Conservation (phyloP, 768 basidiomycete species). For the Tulasnella sp. region DNA sequence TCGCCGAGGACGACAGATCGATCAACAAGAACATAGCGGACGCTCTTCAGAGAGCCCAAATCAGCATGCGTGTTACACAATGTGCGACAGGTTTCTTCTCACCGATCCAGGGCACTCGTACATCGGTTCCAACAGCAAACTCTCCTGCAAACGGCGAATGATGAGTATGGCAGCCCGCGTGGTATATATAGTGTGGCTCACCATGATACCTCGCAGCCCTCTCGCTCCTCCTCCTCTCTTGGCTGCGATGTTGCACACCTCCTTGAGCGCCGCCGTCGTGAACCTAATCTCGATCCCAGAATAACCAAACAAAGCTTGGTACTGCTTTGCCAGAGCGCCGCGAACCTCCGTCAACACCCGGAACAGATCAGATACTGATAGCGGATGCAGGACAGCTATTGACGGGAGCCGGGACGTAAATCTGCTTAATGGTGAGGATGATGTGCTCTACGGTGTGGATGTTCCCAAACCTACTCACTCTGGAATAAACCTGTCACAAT, state of each 20-base stretch:
- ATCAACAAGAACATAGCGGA: conserved; percentile 74
- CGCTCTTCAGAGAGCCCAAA: conserved; percentile 36
- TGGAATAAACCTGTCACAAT: conserved; percentile 62
- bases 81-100: conserved; percentile 24
- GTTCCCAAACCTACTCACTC: conserved; percentile 34
- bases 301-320: conserved; percentile 70
- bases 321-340: conserved; percentile 85
- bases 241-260: conserved; percentile 67
- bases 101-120: conserved; percentile 85
- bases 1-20: conserved; percentile 57
- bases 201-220: conserved; percentile 84
- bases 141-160: conserved; percentile 42
- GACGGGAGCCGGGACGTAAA: conserved; percentile 90
- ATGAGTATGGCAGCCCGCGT: conserved; percentile 1
- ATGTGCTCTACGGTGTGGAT: not conserved
- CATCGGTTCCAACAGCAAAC: conserved; percentile 78
- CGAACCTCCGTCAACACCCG: conserved; percentile 88
- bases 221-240: conserved; percentile 84
- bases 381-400: conserved; percentile 70
- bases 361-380: conserved; percentile 72
- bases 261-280: conserved; percentile 67
- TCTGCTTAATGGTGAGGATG: conserved; percentile 17
- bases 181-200: conserved; percentile 23
- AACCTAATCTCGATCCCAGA: conserved; percentile 82
- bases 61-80: conserved; percentile 16